A percentile compares a stretch with the other conserved stretches of the same genome.
phyloP scores from a whole-genome alignment of 441 rosid genomes.

The Flueggea neowawraea region DNA sequence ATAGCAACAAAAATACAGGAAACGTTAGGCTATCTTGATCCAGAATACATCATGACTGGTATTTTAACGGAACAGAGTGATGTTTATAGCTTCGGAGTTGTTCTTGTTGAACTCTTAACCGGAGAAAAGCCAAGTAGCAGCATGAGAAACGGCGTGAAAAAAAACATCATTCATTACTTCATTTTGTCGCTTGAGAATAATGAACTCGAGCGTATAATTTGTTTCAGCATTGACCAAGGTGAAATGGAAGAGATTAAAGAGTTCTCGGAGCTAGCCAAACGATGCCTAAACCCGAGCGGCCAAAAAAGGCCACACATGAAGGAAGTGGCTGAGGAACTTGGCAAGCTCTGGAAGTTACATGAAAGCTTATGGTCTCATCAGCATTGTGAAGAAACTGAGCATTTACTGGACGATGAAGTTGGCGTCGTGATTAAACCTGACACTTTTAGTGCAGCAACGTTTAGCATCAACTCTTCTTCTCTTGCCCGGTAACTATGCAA shows the following conservation, averaged over 20 bases:
- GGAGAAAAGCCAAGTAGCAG: constrained; percentile 20
- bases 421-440: too few relatives aligned
- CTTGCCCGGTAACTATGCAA: too few relatives aligned
- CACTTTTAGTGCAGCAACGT: too few relatives aligned
- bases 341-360: constrained; percentile 7
- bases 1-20: constrained; percentile 8
- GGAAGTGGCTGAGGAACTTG: constrained; percentile 24
- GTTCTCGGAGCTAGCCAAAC: constrained; percentile 20
- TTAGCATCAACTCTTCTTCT: too few relatives aligned
- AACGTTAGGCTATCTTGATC: constrained; percentile 32
- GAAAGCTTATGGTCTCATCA: constrained; percentile 9
- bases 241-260: constrained; percentile 29
- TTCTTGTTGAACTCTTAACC: constrained; percentile 28
- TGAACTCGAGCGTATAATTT: neutral
- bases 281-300: constrained; percentile 15
- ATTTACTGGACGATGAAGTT: neutral
- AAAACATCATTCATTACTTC: constrained; percentile 16
- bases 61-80: constrained; percentile 23
- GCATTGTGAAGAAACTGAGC: neutral
- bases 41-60: constrained; percentile 28
- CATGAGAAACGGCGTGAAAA: constrained; percentile 3
- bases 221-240: constrained; percentile 14
- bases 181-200: constrained; percentile 12
- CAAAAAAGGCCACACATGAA: constrained; percentile 27
- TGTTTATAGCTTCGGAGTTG: constrained; percentile 31